phyloP scores from a whole-genome alignment of 495 filamentous ascomycete species.

The Sordaria brevicollis region DNA sequence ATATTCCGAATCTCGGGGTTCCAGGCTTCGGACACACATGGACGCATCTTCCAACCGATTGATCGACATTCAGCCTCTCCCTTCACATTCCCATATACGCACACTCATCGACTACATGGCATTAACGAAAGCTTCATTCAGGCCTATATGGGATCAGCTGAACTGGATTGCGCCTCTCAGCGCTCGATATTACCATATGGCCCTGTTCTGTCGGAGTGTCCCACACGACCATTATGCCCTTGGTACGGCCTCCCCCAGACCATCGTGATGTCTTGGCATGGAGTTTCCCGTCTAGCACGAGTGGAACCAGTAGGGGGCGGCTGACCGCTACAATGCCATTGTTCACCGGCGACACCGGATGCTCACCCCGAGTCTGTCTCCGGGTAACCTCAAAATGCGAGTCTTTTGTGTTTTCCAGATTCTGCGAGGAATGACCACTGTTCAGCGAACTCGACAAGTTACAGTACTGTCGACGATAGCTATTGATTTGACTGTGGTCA shows the following conservation, averaged over 20 bases:
- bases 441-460: background rate
- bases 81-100: background rate
- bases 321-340: background rate
- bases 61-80: background rate
- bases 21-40: background rate
- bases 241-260: background rate
- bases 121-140: no score
- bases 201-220: background rate
- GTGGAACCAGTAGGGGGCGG: background rate
- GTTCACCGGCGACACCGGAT: constrained; percentile 56
- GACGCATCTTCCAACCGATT: background rate
- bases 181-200: rapidly evolving
- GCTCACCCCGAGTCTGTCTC: constrained; percentile 75
- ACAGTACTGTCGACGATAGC: no score
- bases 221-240: background rate
- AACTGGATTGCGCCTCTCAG: no score
- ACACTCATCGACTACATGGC: no score
- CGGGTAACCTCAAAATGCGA: constrained; percentile 57
- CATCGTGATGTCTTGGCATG: background rate
- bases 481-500: background rate
- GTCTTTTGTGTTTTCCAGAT: background rate
- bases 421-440: background rate
- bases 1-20: no score
- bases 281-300: background rate
- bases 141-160: no score